Conservation (phyloP, 257 asterid genomes). For the Gentiana straminea region DNA sequence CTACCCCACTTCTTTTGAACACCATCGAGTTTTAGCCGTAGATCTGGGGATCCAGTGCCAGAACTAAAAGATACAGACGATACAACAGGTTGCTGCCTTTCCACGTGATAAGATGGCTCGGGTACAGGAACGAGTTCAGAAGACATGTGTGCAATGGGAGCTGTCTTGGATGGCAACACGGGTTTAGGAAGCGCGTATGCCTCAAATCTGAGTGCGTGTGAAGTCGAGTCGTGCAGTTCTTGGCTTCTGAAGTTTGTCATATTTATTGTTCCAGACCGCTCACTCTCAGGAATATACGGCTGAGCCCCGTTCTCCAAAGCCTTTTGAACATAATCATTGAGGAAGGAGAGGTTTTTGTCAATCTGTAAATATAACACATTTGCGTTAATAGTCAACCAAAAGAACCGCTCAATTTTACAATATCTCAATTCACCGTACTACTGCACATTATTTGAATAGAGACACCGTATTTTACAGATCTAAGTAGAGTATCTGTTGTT, state of each 20-base stretch:
- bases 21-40: constrained; percentile 84
- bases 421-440: too few relatives aligned
- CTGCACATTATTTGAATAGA: too few relatives aligned
- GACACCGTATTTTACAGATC: too few relatives aligned
- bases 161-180: constrained; percentile 30
- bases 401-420: background rate
- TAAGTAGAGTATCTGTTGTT: too few relatives aligned
- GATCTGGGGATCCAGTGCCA: constrained; percentile 43
- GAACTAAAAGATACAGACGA: constrained; percentile 32
- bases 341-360: constrained; percentile 68
- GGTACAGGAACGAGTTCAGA: constrained; percentile 66
- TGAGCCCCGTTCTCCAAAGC: constrained; percentile 77
- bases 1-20: constrained; percentile 96
- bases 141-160: constrained; percentile 38
- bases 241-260: constrained; percentile 48
- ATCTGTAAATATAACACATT: constrained; percentile 35
- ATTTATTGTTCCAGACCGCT: constrained; percentile 46
- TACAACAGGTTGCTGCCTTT: constrained; percentile 28
- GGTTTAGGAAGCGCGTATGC: constrained; percentile 91
- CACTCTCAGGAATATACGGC: constrained; percentile 75
- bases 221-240: constrained; percentile 51
- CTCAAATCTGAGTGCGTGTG: constrained; percentile 78
- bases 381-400: constrained; percentile 2
- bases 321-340: constrained; percentile 60
- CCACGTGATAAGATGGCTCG: constrained; percentile 45